Percentiles rank a stretch among this genome's conserved stretches.
Evolutionary conservation across 305 asterid genomes (phyloP).

Genomic region (Fraxinus latifolia): DNA sequence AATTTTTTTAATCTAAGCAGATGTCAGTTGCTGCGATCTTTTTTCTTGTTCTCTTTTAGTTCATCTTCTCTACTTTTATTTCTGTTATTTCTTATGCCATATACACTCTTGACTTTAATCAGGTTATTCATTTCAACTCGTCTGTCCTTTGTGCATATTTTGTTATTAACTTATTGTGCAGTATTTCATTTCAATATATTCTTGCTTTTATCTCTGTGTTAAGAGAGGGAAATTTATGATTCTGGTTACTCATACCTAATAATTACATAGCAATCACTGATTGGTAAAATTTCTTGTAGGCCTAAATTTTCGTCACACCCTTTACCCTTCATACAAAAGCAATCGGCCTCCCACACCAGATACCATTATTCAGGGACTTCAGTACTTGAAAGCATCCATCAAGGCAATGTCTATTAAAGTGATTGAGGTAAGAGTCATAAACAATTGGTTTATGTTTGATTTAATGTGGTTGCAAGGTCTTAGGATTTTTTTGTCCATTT

Average conservation of each 20-base stretch:
- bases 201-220: slow-evolving; percentile 1
- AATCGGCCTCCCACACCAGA: slow-evolving; percentile 98
- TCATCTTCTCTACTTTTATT: not conserved
- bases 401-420: slow-evolving; percentile 95
- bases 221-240: slow-evolving; percentile 4
- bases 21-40: not conserved
- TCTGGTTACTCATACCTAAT: not conserved
- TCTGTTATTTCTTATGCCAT: not conserved
- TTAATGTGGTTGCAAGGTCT: slow-evolving; percentile 17
- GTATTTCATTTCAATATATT: not conserved
- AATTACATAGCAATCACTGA: slow-evolving; percentile 11
- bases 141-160: not conserved
- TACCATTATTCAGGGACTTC: slow-evolving; percentile 95
- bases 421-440: slow-evolving; percentile 63
- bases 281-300: slow-evolving; percentile 53
- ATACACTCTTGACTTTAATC: not conserved
- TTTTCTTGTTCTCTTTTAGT: not conserved
- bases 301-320: slow-evolving; percentile 83
- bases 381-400: slow-evolving; percentile 88
- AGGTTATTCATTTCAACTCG: not conserved
- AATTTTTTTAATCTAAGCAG: not conserved
- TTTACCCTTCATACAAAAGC: slow-evolving; percentile 89
- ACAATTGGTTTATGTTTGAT: slow-evolving; percentile 5
- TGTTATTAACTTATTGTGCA: not conserved
- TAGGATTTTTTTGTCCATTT: slow-evolving; percentile 24